Conservation (phyloP, 73 alveolate species). For the Paramecium sonneborni region DNA sequence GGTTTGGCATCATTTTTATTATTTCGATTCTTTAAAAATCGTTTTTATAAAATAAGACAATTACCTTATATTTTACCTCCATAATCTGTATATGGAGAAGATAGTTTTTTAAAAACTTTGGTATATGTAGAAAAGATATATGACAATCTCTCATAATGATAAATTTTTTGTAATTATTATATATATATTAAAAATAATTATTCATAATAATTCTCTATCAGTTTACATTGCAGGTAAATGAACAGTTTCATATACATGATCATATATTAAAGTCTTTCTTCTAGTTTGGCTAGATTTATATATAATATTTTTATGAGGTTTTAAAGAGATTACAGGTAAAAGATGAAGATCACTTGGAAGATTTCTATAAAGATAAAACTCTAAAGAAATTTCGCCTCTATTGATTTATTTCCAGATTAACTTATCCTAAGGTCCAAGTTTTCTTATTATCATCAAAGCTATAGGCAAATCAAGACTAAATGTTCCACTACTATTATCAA, state of each 20-base stretch:
- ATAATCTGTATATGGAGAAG: constrained; percentile 43
- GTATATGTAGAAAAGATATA: constrained; percentile 19
- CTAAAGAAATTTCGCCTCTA: neutral
- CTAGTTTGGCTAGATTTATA: neutral
- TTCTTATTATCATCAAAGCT: neutral
- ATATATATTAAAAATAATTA: neutral
- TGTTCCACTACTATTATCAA: neutral
- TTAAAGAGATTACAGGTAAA: neutral
- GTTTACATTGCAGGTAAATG: neutral
- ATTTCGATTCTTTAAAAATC: neutral
- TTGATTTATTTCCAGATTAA: neutral
- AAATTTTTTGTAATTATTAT: neutral
- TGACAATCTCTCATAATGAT: constrained; percentile 27
- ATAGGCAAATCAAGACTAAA: neutral
- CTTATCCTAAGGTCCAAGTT: neutral
- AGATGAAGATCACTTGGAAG: neutral
- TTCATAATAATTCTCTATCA: neutral
- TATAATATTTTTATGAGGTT: neutral
- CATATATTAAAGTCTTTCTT: neutral
- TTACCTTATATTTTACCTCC: constrained; percentile 49
- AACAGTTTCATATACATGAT: neutral
- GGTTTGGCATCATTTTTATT: neutral
- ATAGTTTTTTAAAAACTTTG: constrained; percentile 8
- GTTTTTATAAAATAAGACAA: constrained; percentile 27
- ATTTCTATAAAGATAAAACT: neutral